Evolutionary conservation across 495 filamentous ascomycete species (phyloP).

Genomic region (Xylaria longipes): DNA sequence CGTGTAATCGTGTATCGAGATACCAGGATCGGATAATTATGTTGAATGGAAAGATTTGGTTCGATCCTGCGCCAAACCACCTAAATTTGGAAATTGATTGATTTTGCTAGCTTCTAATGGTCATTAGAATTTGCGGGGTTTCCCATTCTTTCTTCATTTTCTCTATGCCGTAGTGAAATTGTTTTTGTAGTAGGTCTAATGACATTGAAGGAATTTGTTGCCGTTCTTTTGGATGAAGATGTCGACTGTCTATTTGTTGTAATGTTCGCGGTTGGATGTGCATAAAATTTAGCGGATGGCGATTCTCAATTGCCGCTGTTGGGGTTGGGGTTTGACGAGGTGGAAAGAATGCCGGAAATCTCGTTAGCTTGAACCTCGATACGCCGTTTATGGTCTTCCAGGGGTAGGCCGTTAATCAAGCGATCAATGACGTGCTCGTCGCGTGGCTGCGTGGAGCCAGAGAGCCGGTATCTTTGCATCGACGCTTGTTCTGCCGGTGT

Average conservation of each 20-base stretch:
- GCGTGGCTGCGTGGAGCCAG: background rate
- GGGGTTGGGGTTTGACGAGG: background rate
- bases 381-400: background rate
- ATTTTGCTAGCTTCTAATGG: background rate
- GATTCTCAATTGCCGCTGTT: background rate
- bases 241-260: background rate
- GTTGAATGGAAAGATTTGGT: background rate
- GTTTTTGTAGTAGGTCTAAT: background rate
- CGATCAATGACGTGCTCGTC: constrained; percentile 20
- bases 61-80: background rate
- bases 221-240: background rate
- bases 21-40: background rate
- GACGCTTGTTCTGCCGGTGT: constrained; percentile 11
- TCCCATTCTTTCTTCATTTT: background rate
- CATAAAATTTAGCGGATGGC: background rate
- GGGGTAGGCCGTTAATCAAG: background rate
- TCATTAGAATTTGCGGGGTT: background rate
- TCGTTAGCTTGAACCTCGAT: constrained; percentile 5
- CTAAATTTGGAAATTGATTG: background rate
- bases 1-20: background rate
- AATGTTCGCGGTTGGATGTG: background rate
- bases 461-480: constrained; percentile 4
- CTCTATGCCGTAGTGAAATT: background rate
- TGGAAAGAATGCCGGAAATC: background rate
- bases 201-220: background rate